Evolutionary conservation across 2,329 filamentous ascomycete species (phyloP).

Genomic region (Leptodontidium sp.): DNA sequence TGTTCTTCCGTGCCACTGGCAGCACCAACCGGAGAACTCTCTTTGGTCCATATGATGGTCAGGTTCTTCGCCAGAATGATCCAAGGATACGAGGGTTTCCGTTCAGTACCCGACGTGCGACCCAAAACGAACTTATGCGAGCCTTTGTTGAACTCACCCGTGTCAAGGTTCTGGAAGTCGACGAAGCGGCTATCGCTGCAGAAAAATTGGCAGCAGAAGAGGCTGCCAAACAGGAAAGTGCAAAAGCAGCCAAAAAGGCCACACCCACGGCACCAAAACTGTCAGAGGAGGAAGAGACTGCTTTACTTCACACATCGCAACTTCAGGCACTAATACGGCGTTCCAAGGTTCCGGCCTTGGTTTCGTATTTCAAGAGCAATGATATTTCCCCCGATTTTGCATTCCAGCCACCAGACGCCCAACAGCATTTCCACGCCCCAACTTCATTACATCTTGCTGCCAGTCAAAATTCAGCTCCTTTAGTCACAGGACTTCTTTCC

Average conservation of each 20-base stretch:
- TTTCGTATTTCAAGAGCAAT: constrained; percentile 85
- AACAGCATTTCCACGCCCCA: constrained; percentile 77
- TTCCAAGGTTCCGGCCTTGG: constrained; percentile 85
- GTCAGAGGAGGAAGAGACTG: constrained; percentile 84
- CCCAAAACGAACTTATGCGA: constrained; percentile 92
- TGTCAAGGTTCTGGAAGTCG: constrained; percentile 82
- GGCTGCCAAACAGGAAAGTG: constrained; percentile 52
- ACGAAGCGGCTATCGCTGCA: constrained; percentile 66
- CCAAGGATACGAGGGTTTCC: constrained; percentile 85
- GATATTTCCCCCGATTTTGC: constrained; percentile 73
- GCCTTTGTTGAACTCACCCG: constrained; percentile 93
- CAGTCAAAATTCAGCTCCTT: constrained; percentile 77
- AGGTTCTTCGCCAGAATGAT: constrained; percentile 83
- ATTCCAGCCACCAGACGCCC: constrained; percentile 73
- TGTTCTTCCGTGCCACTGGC: constrained; percentile 92
- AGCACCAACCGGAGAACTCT: constrained; percentile 85
- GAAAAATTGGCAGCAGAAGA: constrained; percentile 58
- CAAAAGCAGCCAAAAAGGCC: constrained; percentile 56
- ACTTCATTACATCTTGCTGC: constrained; percentile 88
- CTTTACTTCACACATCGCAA: constrained; percentile 85
- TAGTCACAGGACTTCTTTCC: constrained; percentile 79
- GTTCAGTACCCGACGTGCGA: constrained; percentile 90
- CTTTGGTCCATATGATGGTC: constrained; percentile 90
- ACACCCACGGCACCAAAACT: constrained; percentile 63
- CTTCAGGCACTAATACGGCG: constrained; percentile 87